Evolutionary conservation across 441 rosid genomes (phyloP), one percentile per base, ranked within the genome.

Genomic region (Capsella rubella): DNA sequence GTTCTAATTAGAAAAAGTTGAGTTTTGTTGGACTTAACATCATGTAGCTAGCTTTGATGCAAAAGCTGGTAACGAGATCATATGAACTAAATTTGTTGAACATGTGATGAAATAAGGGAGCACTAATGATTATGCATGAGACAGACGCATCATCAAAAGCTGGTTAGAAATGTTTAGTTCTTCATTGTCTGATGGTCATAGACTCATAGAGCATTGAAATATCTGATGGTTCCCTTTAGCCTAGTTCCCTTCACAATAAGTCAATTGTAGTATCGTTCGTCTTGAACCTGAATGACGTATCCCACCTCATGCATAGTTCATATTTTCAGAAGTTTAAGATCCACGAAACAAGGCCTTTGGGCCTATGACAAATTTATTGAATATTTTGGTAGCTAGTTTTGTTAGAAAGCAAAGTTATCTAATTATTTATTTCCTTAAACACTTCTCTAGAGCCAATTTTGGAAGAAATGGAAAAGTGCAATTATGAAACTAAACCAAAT

Each of bases 401-500:
- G 31, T 51, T 11, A 25, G 55, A 51, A 25, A 25, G 7, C 31
- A 51, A 18, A 21, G 55, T 39, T 39, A 39, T 37, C 40, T 1
- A 9, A n/a, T 55, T 56, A 13, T 56, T 15, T 32, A 32, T n/a
- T 32, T 54, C 60, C 39, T 54, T 55, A 4, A 35, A 15, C 52
- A 2, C 12, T 43, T 45, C 49, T n/a, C 18, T n/a, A n/a, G 13
- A 18, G 53, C 13, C 53, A 10, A 18, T 32, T 3, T 4, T 9
- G 10, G 53, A 49, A 49, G 13, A 3, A 49, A 9, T 9, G 28
- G 16, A 49, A 49, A 10, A 58, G 4, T 45, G 55, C 27, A 60
- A 29, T 16, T 16, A 51, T 47, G 37, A 4, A 65, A 57, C 0
- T 8, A 52, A 50, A 67, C 79, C 46, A 69, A 45, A 55, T 43